Conservation (phyloP, 192 early-diverging fungal species). For the Lunasporangiospora selenospora region DNA sequence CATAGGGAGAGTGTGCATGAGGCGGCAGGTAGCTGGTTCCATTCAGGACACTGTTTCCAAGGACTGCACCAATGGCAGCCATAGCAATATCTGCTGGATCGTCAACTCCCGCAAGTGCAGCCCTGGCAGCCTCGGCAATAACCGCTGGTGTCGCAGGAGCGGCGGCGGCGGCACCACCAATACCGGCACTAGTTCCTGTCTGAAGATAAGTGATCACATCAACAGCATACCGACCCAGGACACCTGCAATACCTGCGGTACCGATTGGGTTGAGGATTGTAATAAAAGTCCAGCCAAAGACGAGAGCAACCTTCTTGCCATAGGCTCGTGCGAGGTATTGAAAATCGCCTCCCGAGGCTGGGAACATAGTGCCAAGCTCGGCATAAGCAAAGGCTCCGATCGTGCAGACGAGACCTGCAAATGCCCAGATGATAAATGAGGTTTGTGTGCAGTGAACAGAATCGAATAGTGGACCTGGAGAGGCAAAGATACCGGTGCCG, state of each 20-base stretch:
- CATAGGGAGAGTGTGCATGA: slow-evolving; percentile 14
- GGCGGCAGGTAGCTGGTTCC: slow-evolving; percentile 1
- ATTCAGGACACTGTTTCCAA: slow-evolving; percentile 2
- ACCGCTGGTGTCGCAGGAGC: no score
- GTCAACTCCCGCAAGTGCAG: no score
- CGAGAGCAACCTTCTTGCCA: slow-evolving; percentile 62
- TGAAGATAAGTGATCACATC: slow-evolving; percentile 35
- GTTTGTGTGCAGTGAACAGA: slow-evolving; percentile 40
- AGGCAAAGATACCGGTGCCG: slow-evolving; percentile 73
- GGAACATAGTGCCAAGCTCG: slow-evolving; percentile 50
- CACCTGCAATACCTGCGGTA: slow-evolving; percentile 54
- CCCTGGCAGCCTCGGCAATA: neutral
- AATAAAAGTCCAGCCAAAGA: slow-evolving; percentile 63
- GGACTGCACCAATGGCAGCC: neutral
- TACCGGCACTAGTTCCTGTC: slow-evolving; percentile 19
- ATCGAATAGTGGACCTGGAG: slow-evolving; percentile 60
- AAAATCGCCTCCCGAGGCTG: slow-evolving; percentile 60
- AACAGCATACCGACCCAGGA: slow-evolving; percentile 31
- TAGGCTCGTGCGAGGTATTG: slow-evolving; percentile 62
- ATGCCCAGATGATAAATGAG: slow-evolving; percentile 46
- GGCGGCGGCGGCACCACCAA: slow-evolving; percentile 6
- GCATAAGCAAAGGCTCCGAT: slow-evolving; percentile 49
- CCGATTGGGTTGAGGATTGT: slow-evolving; percentile 58
- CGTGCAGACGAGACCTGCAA: slow-evolving; percentile 37
- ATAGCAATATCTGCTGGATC: neutral